Evolutionary conservation across 179 eudicot species (phyloP).

Genomic region (Carnegiea gigantea): DNA sequence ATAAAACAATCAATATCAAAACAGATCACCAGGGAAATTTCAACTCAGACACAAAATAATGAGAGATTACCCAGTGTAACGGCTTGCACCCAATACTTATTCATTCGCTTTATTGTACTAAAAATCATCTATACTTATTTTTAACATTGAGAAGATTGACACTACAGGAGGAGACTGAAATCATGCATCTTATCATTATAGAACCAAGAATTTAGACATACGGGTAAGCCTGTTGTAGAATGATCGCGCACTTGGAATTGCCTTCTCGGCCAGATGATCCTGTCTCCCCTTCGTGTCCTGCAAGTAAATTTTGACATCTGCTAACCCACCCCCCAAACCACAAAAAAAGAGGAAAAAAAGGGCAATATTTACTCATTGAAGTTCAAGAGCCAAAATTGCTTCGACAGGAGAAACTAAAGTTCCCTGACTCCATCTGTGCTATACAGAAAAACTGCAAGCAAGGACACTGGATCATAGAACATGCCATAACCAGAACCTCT

Average conservation of each 20-base stretch:
- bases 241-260: slow-evolving; percentile 14
- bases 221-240: slow-evolving; percentile 21
- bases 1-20: no score
- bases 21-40: no score
- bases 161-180: slow-evolving; percentile 29
- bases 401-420: slow-evolving; percentile 21
- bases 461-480: slow-evolving; percentile 38
- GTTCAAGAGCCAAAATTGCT: slow-evolving; percentile 31
- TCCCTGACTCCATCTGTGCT: slow-evolving; percentile 22
- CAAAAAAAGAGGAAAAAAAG: neutral
- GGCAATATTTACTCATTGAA: slow-evolving; percentile 29
- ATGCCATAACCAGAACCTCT: slow-evolving; percentile 25
- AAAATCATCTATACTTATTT: slow-evolving; percentile 21
- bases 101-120: slow-evolving; percentile 21
- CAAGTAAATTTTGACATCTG: neutral
- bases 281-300: neutral
- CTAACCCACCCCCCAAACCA: neutral
- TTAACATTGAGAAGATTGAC: slow-evolving; percentile 19
- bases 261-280: slow-evolving; percentile 1
- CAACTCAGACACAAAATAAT: no score
- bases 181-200: slow-evolving; percentile 11
- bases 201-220: slow-evolving; percentile 29
- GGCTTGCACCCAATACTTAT: neutral
- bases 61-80: no score
- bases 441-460: slow-evolving; percentile 45